A percentile compares a stretch with the other conserved stretches of the same genome.
phyloP scores from a whole-genome alignment of 225 moss, liverwort and hornwort species.

The Ulota crispa region DNA sequence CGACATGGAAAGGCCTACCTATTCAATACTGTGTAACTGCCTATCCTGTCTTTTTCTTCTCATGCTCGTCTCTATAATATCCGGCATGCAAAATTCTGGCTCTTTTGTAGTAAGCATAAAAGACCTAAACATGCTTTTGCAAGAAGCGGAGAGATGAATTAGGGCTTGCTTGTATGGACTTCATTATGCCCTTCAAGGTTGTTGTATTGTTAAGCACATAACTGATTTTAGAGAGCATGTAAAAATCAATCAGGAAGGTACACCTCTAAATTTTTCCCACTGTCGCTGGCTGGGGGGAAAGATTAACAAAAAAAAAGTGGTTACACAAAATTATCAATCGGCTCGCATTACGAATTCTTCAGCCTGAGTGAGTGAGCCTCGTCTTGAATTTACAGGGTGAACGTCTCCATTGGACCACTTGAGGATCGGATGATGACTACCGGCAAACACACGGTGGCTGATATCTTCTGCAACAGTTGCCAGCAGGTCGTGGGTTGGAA shows the following conservation, averaged over 20 bases:
- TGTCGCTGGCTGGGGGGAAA: neutral
- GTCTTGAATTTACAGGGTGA: conserved; percentile 66
- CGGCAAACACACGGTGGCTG: conserved; percentile 93
- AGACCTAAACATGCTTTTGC: neutral
- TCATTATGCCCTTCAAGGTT: neutral
- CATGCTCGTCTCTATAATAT: neutral
- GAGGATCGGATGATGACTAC: conserved; percentile 99
- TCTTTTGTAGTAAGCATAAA: conserved; percentile 1
- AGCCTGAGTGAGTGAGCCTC: conserved; percentile 33
- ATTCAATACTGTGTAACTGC: conserved; percentile 80
- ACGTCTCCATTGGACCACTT: conserved; percentile 81
- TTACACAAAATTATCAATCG: neutral
- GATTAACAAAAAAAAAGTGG: neutral
- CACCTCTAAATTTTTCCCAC: neutral
- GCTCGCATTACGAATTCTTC: neutral
- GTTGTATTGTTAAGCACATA: neutral
- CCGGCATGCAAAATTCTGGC: conserved; percentile 9
- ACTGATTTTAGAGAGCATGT: conserved; percentile 7
- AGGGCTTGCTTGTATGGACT: neutral
- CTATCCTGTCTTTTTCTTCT: neutral
- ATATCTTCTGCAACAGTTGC: conserved; percentile 95
- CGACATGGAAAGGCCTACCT: conserved; percentile 88
- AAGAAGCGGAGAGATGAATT: neutral
- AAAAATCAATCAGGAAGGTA: neutral
- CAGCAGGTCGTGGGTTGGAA: conserved; percentile 96